phyloP scores from a whole-genome alignment of 805 yeast species.

The Saturnispora gosingensis region DNA sequence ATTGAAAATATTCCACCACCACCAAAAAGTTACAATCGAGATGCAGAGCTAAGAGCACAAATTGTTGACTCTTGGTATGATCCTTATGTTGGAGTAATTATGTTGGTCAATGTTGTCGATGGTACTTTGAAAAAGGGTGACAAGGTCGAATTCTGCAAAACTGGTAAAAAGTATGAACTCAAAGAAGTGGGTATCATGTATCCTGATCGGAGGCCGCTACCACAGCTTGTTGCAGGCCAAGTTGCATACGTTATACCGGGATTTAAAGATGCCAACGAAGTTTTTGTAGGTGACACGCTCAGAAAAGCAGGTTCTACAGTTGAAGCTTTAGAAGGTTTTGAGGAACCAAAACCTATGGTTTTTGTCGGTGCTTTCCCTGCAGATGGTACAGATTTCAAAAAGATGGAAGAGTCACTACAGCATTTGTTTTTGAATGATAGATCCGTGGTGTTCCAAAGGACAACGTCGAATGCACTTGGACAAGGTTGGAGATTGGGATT shows the following conservation, averaged over 20 bases:
- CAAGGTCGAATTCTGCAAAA: conserved; percentile 68
- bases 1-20: conserved; percentile 64
- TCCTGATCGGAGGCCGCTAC: conserved; percentile 70
- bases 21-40: conserved; percentile 34
- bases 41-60: conserved; percentile 56
- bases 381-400: conserved; percentile 83
- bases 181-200: conserved; percentile 94
- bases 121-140: conserved; percentile 70
- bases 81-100: conserved; percentile 80
- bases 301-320: conserved; percentile 50
- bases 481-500: conserved; percentile 98
- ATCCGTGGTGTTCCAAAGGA: conserved; percentile 80
- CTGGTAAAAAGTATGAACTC: conserved; percentile 69
- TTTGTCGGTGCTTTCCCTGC: conserved; percentile 98
- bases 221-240: conserved; percentile 72
- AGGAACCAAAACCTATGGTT: conserved; percentile 96
- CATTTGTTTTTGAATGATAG: conserved; percentile 86
- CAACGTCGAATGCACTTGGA: conserved; percentile 88
- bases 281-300: conserved; percentile 86
- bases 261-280: conserved; percentile 80
- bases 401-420: conserved; percentile 80
- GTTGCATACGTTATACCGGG: conserved; percentile 95
- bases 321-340: conserved; percentile 87
- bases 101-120: conserved; percentile 77
- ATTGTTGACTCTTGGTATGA: conserved; percentile 98